Evolutionary conservation across 1,284 basidiomycete genomes (phyloP).

Genomic region (Caloboletus inedulis): DNA sequence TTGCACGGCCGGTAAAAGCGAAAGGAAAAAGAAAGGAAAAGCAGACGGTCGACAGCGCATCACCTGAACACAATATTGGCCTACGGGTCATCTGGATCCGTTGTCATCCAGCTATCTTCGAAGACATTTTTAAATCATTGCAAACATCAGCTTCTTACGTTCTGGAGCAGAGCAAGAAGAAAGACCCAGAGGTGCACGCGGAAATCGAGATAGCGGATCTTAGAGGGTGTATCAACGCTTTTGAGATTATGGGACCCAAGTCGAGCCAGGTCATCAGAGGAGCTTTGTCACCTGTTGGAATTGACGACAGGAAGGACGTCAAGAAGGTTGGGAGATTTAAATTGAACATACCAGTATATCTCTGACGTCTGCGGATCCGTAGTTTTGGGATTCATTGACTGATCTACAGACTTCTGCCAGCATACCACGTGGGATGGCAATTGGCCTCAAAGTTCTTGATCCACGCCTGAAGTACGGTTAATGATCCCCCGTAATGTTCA

Average conservation of each 20-base stretch:
- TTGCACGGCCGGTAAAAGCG: slow-evolving; percentile 2
- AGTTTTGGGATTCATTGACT: slow-evolving; percentile 71
- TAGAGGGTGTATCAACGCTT: slow-evolving; percentile 67
- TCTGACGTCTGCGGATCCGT: slow-evolving; percentile 5
- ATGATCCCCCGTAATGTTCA: neutral
- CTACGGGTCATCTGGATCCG: slow-evolving; percentile 67
- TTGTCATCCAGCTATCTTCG: slow-evolving; percentile 71
- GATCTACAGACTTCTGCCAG: slow-evolving; percentile 62
- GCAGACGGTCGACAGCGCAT: slow-evolving; percentile 16
- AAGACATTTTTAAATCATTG: slow-evolving; percentile 52
- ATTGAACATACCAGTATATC: neutral
- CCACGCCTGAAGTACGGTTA: slow-evolving; percentile 65
- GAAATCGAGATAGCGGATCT: slow-evolving; percentile 68
- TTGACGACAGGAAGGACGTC: slow-evolving; percentile 56
- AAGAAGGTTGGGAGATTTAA: slow-evolving; percentile 44
- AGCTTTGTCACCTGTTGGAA: slow-evolving; percentile 56
- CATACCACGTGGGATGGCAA: slow-evolving; percentile 67
- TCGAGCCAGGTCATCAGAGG: slow-evolving; percentile 77
- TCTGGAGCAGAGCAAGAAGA: slow-evolving; percentile 42
- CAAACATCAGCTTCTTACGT: slow-evolving; percentile 48
- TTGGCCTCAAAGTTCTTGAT: slow-evolving; percentile 79
- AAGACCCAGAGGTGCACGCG: slow-evolving; percentile 31
- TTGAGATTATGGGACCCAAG: slow-evolving; percentile 85
- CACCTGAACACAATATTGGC: slow-evolving; percentile 1
- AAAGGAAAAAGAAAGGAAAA: slow-evolving; percentile 21